Base-by-base conservation (phyloP, 345 rosid species). In the Citrus trifoliata region DNA sequence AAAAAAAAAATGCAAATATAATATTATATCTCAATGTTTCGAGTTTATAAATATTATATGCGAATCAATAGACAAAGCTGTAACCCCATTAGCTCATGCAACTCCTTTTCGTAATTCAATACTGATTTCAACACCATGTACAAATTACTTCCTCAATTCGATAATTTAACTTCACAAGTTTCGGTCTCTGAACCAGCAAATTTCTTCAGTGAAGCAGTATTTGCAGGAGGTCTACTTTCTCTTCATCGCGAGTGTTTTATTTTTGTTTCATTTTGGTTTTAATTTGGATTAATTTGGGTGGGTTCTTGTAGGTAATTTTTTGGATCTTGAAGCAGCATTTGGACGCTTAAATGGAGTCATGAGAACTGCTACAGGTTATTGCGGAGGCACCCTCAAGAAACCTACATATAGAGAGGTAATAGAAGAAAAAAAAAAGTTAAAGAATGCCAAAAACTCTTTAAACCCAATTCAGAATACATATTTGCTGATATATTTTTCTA, bases 301-400 rank as follows among this genome's bases (percentile, higher is more conserved):
- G 67, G 67, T 40, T 19, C 8, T 65, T 74, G 71, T 33, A 80
- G 75, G 35, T 68, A 32, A 35, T 33, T 81, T 71, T 72, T 40
- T 62, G 83, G 37, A 58, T 65, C 77, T 81, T 64, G 83, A 81
- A 76, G 77, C 69, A 28, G 80, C 73, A 19, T 76, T 81, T 38
- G 74, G 80, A 10, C 28, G 28, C 14, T 68, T 65, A 42, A 62
- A 76, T 71, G 83, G 80, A 81, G 80, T 76, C 40, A 12, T 65
- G 21, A 76, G 33, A 56, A 81, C 76, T 7, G 73, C 83, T 14
- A 65, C 83, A 21, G 72, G 80, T 33, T 80, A 76, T 35, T 71
- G 76, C 12, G 73, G 80, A 65, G 80, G 80, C 69, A 80, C 70
- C 68, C 30, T 79, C 21, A 63, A n/a, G 5, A 74, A 68, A 48